phyloP scores from a whole-genome alignment of 805 yeast species.

The Pichia membranifaciens region DNA sequence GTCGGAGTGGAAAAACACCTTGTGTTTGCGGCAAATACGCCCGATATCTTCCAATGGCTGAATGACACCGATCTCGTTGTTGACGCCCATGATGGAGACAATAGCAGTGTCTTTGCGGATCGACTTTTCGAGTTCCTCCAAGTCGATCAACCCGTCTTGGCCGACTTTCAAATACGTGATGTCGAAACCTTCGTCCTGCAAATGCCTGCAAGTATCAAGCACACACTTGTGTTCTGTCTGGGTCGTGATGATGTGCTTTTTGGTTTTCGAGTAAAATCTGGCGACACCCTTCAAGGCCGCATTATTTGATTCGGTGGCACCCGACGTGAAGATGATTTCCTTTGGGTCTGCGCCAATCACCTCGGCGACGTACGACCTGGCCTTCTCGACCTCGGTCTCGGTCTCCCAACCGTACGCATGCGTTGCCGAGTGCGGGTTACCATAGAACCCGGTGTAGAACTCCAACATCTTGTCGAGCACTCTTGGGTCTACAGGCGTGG shows the following conservation, averaged over 20 bases:
- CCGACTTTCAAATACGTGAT: conserved; percentile 88
- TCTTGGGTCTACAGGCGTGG: conserved; percentile 97
- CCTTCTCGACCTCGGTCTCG: conserved; percentile 81
- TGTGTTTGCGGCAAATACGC: conserved; percentile 71
- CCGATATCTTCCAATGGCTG: conserved; percentile 97
- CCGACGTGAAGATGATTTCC: conserved; percentile 94
- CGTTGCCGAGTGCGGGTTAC: conserved; percentile 96
- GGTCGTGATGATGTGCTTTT: conserved; percentile 90
- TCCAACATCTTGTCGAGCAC: conserved; percentile 84
- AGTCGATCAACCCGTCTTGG: conserved; percentile 69
- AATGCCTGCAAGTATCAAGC: conserved; percentile 88
- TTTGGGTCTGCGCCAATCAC: conserved; percentile 91
- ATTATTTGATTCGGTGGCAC: conserved; percentile 97
- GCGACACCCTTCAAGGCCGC: conserved; percentile 95
- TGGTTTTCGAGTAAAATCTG: conserved; percentile 81
- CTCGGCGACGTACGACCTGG: conserved; percentile 75
- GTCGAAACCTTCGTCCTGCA: conserved; percentile 96
- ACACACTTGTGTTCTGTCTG: conserved; percentile 99
- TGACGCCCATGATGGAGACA: conserved; percentile 94
- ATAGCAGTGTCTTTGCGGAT: conserved; percentile 87
- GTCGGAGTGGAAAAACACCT: conserved; percentile 95
- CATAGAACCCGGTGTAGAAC: conserved; percentile 87
- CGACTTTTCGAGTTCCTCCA: conserved; percentile 72
- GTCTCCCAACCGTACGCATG: conserved; percentile 99
- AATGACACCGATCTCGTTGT: conserved; percentile 95